phyloP scores from a whole-genome alignment of 73 alveolate genomes.

The Breviolum minutum region DNA sequence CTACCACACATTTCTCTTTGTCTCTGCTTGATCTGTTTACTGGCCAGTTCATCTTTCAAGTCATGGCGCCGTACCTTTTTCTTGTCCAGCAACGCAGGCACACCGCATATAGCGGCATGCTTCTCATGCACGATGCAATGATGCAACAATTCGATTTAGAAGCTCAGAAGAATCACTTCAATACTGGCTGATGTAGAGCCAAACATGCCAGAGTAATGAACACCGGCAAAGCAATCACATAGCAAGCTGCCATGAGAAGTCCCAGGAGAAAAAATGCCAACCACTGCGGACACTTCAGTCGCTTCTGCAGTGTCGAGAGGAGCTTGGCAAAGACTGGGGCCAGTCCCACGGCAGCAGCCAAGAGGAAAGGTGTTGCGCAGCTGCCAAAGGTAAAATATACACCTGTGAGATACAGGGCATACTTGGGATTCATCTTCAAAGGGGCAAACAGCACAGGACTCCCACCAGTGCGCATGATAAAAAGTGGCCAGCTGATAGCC shows the following conservation, averaged over 20 bases:
- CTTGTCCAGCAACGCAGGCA: too few relatives aligned
- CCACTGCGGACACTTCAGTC: constrained; percentile 64
- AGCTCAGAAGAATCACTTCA: constrained; percentile 7
- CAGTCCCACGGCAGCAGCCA: constrained; percentile 61
- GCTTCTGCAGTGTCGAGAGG: constrained; percentile 12
- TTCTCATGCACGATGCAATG: neutral
- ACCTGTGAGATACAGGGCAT: constrained; percentile 17
- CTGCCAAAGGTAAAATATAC: constrained; percentile 87
- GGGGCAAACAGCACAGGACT: constrained; percentile 77
- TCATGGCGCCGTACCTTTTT: too few relatives aligned
- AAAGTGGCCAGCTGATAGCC: constrained; percentile 87
- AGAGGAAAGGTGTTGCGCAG: constrained; percentile 74
- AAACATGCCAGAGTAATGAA: constrained; percentile 58
- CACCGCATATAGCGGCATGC: too few relatives aligned
- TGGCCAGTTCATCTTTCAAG: too few relatives aligned
- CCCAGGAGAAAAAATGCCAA: constrained; percentile 81
- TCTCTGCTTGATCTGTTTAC: neutral
- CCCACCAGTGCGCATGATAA: constrained; percentile 64
- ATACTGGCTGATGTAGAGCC: constrained; percentile 70
- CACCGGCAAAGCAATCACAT: constrained; percentile 49
- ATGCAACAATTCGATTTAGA: neutral
- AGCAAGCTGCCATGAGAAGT: constrained; percentile 56
- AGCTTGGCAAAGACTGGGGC: constrained; percentile 63
- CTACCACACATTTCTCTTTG: neutral
- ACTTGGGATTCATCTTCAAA: constrained; percentile 60